phyloP scores from a whole-genome alignment of 805 yeast genomes.

The Suhomyces sp. region DNA sequence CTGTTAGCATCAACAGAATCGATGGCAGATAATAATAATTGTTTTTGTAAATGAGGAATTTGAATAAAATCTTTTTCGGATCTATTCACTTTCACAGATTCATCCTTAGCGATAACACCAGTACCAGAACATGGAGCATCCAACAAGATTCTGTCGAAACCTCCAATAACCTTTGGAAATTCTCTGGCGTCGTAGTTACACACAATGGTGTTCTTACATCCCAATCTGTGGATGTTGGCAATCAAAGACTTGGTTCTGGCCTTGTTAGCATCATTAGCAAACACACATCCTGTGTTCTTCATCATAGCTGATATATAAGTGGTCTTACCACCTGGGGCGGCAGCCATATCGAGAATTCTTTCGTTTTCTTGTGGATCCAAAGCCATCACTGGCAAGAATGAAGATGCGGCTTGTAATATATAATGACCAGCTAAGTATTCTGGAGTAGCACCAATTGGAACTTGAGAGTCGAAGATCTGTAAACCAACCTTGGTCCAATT shows the following conservation, averaged over 20 bases:
- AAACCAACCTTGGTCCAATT: constrained; percentile 98
- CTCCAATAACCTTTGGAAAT: constrained; percentile 97
- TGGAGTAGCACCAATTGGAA: constrained; percentile 99
- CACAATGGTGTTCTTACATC: constrained; percentile 94
- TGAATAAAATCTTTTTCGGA: constrained; percentile 96
- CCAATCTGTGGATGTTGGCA: constrained; percentile 96
- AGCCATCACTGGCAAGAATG: constrained; percentile 97
- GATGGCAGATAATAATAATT: constrained; percentile 87
- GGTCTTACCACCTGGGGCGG: constrained; percentile 99
- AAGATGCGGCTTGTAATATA: constrained; percentile 96
- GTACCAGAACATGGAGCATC: constrained; percentile 99
- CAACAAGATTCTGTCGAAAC: constrained; percentile 88
- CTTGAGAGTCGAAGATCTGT: constrained; percentile 96
- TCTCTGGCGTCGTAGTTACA: constrained; percentile 98
- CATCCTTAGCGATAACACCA: constrained; percentile 98
- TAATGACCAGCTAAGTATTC: constrained; percentile 98
- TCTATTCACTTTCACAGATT: constrained; percentile 87
- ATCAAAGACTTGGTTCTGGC: constrained; percentile 94
- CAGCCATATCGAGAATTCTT: constrained; percentile 96
- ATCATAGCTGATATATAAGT: constrained; percentile 92
- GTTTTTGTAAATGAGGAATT: constrained; percentile 95
- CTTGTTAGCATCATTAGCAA: constrained; percentile 96
- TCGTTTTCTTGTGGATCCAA: constrained; percentile 96
- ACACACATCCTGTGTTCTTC: constrained; percentile 97
- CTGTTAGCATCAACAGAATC: constrained; percentile 96